A percentile compares a stretch with the other conserved stretches of the same genome.
These are phyloP conservation scores for Diaporthe vexans DNA, from an alignment of 2,329 filamentous ascomycete genomes.

Conservation along the genomic window DNA sequence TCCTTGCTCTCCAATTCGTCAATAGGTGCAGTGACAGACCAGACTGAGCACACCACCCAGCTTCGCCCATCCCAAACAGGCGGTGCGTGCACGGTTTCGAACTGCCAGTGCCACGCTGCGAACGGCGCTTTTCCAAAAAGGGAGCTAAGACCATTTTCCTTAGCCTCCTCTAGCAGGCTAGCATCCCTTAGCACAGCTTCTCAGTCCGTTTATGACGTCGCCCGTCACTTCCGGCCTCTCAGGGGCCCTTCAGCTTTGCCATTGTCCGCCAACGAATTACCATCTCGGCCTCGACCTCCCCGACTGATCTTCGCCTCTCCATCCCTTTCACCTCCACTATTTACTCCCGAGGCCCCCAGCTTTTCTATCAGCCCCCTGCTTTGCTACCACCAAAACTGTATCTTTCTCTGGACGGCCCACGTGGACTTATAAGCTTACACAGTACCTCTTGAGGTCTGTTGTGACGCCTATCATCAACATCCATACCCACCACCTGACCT, in stretches of 20 bases:
- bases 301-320: slow-evolving; percentile 8
- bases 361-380: slow-evolving; percentile 13
- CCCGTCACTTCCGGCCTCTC: slow-evolving; percentile 5
- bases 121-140: slow-evolving; percentile 32
- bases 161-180: slow-evolving; percentile 19
- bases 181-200: slow-evolving; percentile 17
- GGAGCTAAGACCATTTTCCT: slow-evolving; percentile 21
- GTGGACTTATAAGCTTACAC: slow-evolving; percentile 7
- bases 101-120: slow-evolving; percentile 24
- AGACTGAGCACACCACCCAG: slow-evolving; percentile 1
- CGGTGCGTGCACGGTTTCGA: slow-evolving; percentile 19
- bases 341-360: slow-evolving; percentile 19
- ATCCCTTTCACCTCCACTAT: slow-evolving; percentile 28
- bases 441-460: not conserved
- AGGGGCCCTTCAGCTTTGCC: slow-evolving; percentile 30
- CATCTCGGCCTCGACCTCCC: slow-evolving; percentile 25
- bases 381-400: not conserved
- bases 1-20: not conserved
- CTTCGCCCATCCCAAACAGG: slow-evolving; percentile 23
- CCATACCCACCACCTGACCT: slow-evolving; percentile 19
- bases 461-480: slow-evolving; percentile 10
- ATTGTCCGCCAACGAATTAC: slow-evolving; percentile 33
- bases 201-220: slow-evolving; percentile 31
- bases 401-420: slow-evolving; percentile 18
- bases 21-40: not conserved